phyloP scores from a whole-genome alignment of 768 basidiomycete genomes.

The Rhizopogon rudus region DNA sequence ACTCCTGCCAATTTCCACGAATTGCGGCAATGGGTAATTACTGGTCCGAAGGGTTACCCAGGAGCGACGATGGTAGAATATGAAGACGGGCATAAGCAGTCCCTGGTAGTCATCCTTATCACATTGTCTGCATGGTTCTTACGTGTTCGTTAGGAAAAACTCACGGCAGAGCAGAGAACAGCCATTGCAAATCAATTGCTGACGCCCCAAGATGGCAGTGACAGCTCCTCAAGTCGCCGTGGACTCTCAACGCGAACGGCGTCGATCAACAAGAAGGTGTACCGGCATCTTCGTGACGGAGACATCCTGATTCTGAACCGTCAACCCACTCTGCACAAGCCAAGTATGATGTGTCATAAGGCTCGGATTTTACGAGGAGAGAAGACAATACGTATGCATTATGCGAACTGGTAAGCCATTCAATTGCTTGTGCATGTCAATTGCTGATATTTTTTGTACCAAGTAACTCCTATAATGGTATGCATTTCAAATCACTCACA shows the following conservation, averaged over 20 bases:
- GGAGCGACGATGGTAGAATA: conserved; percentile 94
- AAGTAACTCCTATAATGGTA: conserved; percentile 94
- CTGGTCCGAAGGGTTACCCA: conserved; percentile 83
- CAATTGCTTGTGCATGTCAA: conserved; percentile 1
- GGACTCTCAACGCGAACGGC: conserved; percentile 74
- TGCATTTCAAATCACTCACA: conserved; percentile 19
- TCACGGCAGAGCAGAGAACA: conserved; percentile 83
- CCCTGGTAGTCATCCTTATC: conserved; percentile 47
- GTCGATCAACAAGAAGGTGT: conserved; percentile 94
- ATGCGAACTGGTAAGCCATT: conserved; percentile 86
- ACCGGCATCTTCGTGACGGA: conserved; percentile 89
- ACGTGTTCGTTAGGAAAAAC: conserved; percentile 58
- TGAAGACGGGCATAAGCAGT: conserved; percentile 87
- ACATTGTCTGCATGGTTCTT: neutral
- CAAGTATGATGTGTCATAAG: conserved; percentile 98
- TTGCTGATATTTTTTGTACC: conserved; percentile 10
- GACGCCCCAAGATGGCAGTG: conserved; percentile 75
- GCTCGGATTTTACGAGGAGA: conserved; percentile 91
- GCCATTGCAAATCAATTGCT: conserved; percentile 94
- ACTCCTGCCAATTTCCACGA: conserved; percentile 87
- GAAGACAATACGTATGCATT: conserved; percentile 99
- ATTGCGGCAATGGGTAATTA: conserved; percentile 85
- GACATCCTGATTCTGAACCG: conserved; percentile 95
- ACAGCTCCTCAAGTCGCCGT: conserved; percentile 33
- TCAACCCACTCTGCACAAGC: conserved; percentile 97